Percentiles rank a stretch among this genome's conserved stretches.
phyloP scores from a whole-genome alignment of 495 filamentous ascomycete species.

The Neurospora sp. region DNA sequence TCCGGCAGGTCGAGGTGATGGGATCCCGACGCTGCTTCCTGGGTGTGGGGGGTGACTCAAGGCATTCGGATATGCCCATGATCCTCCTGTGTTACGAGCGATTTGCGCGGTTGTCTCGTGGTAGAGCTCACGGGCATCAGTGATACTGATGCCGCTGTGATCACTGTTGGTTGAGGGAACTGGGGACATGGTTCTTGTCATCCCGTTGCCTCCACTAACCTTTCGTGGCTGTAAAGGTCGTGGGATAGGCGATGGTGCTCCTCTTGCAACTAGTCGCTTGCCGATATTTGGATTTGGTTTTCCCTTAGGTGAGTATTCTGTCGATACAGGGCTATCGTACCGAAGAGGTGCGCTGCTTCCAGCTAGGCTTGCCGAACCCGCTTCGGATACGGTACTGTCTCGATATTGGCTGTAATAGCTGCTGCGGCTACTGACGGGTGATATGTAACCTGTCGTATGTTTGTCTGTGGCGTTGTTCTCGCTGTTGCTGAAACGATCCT shows the following conservation, averaged over 20 bases:
- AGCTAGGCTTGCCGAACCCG: background rate
- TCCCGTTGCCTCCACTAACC: background rate
- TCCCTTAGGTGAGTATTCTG: background rate
- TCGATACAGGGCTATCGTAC: background rate
- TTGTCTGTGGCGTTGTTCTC: background rate
- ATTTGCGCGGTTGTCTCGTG: constrained; percentile 15
- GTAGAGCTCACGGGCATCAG: constrained; percentile 9
- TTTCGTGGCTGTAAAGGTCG: background rate
- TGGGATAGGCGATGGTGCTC: background rate
- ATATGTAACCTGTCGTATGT: constrained; percentile 5
- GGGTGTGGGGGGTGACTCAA: background rate
- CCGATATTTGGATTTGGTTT: background rate
- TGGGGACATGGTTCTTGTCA: background rate
- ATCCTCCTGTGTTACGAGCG: constrained; percentile 1
- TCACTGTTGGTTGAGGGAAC: background rate
- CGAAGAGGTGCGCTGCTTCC: background rate
- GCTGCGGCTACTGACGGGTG: constrained; percentile 11
- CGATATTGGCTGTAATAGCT: constrained; percentile 7
- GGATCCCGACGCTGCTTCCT: background rate
- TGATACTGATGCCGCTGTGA: background rate
- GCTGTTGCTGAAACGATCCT: background rate
- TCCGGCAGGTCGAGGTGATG: background rate
- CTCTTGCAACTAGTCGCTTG: background rate
- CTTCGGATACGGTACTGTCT: background rate
- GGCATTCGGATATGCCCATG: background rate